Conservation (phyloP, 2,329 filamentous ascomycete species). For the Talaromyces albobiverticillius region DNA sequence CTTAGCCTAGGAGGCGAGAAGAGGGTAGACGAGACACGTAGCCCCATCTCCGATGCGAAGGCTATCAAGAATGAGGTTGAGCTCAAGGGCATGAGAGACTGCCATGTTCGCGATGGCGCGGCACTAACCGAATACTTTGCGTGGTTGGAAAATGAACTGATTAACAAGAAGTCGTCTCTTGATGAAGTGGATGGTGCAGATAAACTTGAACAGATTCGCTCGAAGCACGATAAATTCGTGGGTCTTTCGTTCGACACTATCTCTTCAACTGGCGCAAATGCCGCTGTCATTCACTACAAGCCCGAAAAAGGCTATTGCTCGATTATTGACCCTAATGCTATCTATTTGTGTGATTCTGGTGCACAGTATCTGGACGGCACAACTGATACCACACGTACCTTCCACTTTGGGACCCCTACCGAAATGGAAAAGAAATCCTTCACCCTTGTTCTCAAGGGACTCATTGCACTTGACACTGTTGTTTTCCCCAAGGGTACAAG, state of each 20-base stretch:
- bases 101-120: conserved; percentile 89
- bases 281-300: conserved; percentile 93
- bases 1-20: conserved; percentile 81
- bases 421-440: conserved; percentile 84
- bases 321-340: conserved; percentile 74
- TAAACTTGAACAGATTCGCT: conserved; percentile 68
- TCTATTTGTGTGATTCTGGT: conserved; percentile 96
- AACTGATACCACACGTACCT: conserved; percentile 88
- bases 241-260: conserved; percentile 95
- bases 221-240: conserved; percentile 70
- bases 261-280: conserved; percentile 88
- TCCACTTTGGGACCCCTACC: conserved; percentile 85
- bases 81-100: conserved; percentile 86
- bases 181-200: conserved; percentile 92
- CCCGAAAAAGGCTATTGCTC: conserved; percentile 81
- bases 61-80: conserved; percentile 91
- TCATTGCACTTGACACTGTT: conserved; percentile 81
- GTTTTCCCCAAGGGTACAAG: conserved; percentile 94
- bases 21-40: conserved; percentile 80
- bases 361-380: conserved; percentile 96
- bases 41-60: conserved; percentile 85
- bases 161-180: conserved; percentile 67
- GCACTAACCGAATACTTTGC: conserved; percentile 91
- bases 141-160: conserved; percentile 88
- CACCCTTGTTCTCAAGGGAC: conserved; percentile 89